These are phyloP conservation scores for Escallonia herrerae DNA, from an alignment of 129 eudicot genomes.

Conservation along the genomic window DNA sequence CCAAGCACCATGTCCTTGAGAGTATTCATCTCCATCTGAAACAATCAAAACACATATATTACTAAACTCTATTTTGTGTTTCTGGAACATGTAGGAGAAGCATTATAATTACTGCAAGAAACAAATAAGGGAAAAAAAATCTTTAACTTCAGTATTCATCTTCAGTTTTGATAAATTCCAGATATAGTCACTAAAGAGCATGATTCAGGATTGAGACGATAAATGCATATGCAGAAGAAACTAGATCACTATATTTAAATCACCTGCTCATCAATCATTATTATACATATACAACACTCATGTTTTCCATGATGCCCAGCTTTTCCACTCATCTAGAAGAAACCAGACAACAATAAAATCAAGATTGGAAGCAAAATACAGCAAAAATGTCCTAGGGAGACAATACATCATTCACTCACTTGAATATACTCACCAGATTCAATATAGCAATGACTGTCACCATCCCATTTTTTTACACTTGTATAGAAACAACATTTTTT, in stretches of 20 bases:
- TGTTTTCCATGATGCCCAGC: no score
- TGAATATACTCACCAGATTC: slow-evolving; percentile 98
- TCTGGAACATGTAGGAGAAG: neutral
- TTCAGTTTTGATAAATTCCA: no score
- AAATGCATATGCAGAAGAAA: no score
- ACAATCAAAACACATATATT: neutral
- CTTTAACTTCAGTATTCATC: no score
- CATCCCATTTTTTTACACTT: slow-evolving; percentile 91
- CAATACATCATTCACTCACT: slow-evolving; percentile 51
- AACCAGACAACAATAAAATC: slow-evolving; percentile 5
- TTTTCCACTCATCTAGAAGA: slow-evolving; percentile 94
- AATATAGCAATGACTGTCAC: slow-evolving; percentile 90
- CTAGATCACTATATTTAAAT: no score
- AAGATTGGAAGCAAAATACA: slow-evolving; percentile 2
- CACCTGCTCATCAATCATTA: no score
- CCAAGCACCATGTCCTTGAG: slow-evolving; percentile 93
- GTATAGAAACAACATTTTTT: slow-evolving; percentile 90
- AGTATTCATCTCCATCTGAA: slow-evolving; percentile 93
- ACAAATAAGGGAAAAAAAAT: neutral
- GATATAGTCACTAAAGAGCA: no score
- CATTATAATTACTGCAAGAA: neutral
- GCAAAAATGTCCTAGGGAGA: neutral
- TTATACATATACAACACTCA: no score
- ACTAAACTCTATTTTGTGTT: no score
- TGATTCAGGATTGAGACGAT: no score